A percentile compares a stretch with the other conserved stretches of the same genome.
phyloP scores from a whole-genome alignment of 768 basidiomycete species.

The Pulveroboletus sp. region DNA sequence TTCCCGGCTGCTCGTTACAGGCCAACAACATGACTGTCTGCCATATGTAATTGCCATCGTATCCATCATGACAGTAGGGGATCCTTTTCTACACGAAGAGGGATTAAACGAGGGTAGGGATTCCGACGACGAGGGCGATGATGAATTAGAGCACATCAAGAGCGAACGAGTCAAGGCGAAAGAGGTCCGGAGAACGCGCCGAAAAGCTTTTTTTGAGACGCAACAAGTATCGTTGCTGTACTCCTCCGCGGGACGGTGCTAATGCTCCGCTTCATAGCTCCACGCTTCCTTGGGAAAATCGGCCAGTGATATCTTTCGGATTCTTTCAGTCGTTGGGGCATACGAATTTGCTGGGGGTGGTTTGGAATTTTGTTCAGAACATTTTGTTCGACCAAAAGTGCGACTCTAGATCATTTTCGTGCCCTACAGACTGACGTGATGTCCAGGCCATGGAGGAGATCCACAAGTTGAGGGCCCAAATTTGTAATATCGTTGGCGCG shows the following conservation, averaged over 20 bases:
- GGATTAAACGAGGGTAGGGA: constrained; percentile 45
- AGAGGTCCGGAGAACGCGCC: constrained; percentile 53
- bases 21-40: constrained; percentile 81
- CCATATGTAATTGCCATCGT: constrained; percentile 91
- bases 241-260: background rate
- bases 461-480: constrained; percentile 88
- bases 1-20: constrained; percentile 91
- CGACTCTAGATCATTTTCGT: constrained; percentile 5
- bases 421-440: constrained; percentile 1
- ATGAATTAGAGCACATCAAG: constrained; percentile 42
- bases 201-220: constrained; percentile 78
- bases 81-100: constrained; percentile 90
- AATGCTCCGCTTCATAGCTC: constrained; percentile 38
- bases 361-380: constrained; percentile 75
- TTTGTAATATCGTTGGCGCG: constrained; percentile 77
- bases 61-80: constrained; percentile 87
- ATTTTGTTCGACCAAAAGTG: constrained; percentile 90
- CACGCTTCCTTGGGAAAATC: constrained; percentile 78
- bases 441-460: constrained; percentile 96
- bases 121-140: constrained; percentile 35
- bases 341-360: constrained; percentile 89
- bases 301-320: constrained; percentile 81
- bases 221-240: constrained; percentile 56
- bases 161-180: constrained; percentile 48
- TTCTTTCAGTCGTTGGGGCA: constrained; percentile 92